Conservation (phyloP, 2,329 filamentous ascomycete genomes). For the Venturia asperata region DNA sequence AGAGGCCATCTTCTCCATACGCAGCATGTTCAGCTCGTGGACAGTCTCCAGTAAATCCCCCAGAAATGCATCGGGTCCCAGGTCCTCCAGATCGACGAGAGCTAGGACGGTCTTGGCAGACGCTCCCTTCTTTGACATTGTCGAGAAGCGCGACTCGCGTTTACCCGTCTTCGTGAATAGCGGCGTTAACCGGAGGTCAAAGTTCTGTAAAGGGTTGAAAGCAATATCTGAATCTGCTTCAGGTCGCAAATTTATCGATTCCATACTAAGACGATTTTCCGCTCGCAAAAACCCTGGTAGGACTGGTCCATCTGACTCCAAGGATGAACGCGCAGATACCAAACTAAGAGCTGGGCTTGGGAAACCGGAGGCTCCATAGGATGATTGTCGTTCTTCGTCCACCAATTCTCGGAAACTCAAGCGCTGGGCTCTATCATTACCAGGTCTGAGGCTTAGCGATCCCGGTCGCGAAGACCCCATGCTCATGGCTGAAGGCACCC, state of each 20-base stretch:
- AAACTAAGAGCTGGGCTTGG: background rate
- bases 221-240: conserved; percentile 5
- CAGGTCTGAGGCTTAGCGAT: background rate
- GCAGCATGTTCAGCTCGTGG: conserved; percentile 5
- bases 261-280: conserved; percentile 6
- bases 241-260: conserved; percentile 1
- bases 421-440: background rate
- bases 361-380: background rate
- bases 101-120: conserved; percentile 6
- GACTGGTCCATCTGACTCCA: background rate
- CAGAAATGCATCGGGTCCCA: background rate
- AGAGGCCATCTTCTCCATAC: conserved; percentile 1
- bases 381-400: background rate
- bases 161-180: conserved; percentile 6
- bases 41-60: conserved; percentile 1
- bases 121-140: background rate
- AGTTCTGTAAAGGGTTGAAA: conserved; percentile 3
- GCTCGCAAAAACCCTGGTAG: background rate
- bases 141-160: background rate
- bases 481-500: background rate
- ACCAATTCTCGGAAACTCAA: conserved; percentile 2
- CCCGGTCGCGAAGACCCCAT: background rate
- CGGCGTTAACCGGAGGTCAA: conserved; percentile 5
- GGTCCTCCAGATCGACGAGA: conserved; percentile 6
- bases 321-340: conserved; percentile 6